These are phyloP conservation scores for Apiospora saccharicola DNA, from an alignment of 2,329 filamentous ascomycete species.

Conservation along the genomic window DNA sequence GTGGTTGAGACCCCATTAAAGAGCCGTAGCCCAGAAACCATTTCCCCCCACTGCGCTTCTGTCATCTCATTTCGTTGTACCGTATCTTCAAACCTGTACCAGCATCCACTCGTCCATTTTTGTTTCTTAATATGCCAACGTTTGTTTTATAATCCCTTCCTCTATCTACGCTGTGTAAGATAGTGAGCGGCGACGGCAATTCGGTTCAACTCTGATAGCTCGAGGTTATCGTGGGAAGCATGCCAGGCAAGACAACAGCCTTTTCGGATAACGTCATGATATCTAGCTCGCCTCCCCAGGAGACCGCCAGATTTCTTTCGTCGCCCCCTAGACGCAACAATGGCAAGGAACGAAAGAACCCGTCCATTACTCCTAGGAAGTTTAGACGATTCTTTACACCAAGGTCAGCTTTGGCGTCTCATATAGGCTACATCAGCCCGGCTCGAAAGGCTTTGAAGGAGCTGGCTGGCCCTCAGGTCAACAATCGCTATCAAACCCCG, in stretches of 20 bases:
- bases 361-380: conserved; percentile 62
- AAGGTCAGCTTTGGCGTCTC: conserved; percentile 48
- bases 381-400: conserved; percentile 63
- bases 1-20: conserved; percentile 11
- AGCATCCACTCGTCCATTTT: background rate
- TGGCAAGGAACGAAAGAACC: conserved; percentile 56
- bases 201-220: background rate
- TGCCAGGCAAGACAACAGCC: background rate
- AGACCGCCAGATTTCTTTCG: conserved; percentile 32
- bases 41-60: conserved; percentile 32
- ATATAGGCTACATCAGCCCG: conserved; percentile 41
- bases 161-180: conserved; percentile 3
- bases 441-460: conserved; percentile 50
- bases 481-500: conserved; percentile 50
- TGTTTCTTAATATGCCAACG: conserved; percentile 19
- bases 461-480: conserved; percentile 49
- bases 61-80: conserved; percentile 22
- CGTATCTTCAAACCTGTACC: background rate
- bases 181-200: background rate
- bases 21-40: background rate
- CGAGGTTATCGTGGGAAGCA: background rate
- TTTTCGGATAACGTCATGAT: conserved; percentile 15
- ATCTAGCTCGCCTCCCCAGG: conserved; percentile 27
- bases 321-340: conserved; percentile 38
- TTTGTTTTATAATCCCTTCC: background rate